phyloP scores from a whole-genome alignment of 108 stramenopile species.

The Cyclotella cryptica region DNA sequence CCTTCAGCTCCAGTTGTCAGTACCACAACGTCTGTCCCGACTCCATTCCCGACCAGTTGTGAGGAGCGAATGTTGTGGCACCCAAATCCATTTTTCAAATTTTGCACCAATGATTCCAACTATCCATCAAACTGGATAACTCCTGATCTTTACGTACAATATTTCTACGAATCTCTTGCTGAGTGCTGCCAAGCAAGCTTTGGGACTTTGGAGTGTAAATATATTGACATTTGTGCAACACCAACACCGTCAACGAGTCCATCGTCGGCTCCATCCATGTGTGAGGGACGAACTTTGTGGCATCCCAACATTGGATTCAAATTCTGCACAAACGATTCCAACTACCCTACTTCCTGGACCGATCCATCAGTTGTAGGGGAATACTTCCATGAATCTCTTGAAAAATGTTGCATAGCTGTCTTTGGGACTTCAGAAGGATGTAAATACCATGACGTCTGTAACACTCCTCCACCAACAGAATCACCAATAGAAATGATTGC shows the following conservation, averaged over 20 bases:
- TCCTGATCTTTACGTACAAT: constrained; percentile 11
- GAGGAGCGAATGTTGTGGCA: constrained; percentile 16
- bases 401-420: constrained; percentile 1
- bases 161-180: constrained; percentile 10
- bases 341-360: constrained; percentile 4
- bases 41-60: constrained; percentile 10
- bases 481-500: not conserved
- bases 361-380: not conserved
- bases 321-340: constrained; percentile 11
- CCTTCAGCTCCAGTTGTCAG: not conserved
- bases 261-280: not conserved
- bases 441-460: constrained; percentile 7
- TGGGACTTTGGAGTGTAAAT: constrained; percentile 11
- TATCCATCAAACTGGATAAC: constrained; percentile 10
- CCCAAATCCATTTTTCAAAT: constrained; percentile 18
- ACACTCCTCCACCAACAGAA: not conserved
- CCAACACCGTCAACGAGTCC: constrained; percentile 10
- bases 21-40: not conserved
- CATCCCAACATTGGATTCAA: constrained; percentile 8
- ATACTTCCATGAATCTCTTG: not conserved
- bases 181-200: constrained; percentile 8
- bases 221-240: not conserved
- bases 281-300: constrained; percentile 10
- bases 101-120: constrained; percentile 21
- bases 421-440: not conserved